Percentiles rank a stretch among this genome's conserved stretches.
These are phyloP conservation scores for Trichoderma sp. DNA, from an alignment of 2,329 filamentous ascomycete species.

Conservation along the genomic window DNA sequence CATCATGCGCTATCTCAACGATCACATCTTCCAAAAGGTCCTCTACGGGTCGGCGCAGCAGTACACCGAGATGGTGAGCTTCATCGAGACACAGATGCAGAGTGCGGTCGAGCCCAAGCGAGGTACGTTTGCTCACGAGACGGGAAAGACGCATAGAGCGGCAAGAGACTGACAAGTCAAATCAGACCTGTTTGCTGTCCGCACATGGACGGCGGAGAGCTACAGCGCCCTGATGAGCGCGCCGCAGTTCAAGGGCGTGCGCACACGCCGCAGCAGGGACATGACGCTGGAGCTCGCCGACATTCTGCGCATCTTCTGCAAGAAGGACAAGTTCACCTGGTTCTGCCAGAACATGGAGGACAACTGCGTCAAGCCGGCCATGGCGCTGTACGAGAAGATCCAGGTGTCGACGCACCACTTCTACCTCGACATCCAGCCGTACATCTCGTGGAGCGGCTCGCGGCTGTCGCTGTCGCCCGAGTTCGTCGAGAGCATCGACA, in stretches of 20 bases:
- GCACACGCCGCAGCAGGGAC: conserved; percentile 34
- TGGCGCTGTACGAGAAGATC: conserved; percentile 45
- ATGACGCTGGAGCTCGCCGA: conserved; percentile 38
- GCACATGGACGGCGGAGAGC: conserved; percentile 45
- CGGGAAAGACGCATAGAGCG: neutral
- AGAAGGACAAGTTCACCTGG: conserved; percentile 33
- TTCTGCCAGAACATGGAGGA: conserved; percentile 35
- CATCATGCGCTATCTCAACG: conserved; percentile 42
- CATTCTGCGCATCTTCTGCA: conserved; percentile 37
- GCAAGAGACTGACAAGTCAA: neutral
- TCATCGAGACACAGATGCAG: conserved; percentile 43
- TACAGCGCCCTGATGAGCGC: conserved; percentile 42
- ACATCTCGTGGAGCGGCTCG: conserved; percentile 35
- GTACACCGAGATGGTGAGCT: conserved; percentile 37
- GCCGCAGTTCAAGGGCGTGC: conserved; percentile 36
- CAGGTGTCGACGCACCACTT: conserved; percentile 45
- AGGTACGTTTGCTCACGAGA: conserved; percentile 34
- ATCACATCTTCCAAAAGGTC: conserved; percentile 42
- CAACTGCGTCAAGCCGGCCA: conserved; percentile 41
- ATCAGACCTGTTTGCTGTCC: conserved; percentile 42
- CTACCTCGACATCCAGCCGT: conserved; percentile 42
- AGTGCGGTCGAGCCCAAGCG: conserved; percentile 43
- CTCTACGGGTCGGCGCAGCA: conserved; percentile 37
- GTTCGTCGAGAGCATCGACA: conserved; percentile 39
- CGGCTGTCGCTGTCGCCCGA: conserved; percentile 37